Percentiles rank a stretch among this genome's conserved stretches.
Conservation (phyloP, 1,139 yeast species). For the Yamadazyma mexicana region DNA sequence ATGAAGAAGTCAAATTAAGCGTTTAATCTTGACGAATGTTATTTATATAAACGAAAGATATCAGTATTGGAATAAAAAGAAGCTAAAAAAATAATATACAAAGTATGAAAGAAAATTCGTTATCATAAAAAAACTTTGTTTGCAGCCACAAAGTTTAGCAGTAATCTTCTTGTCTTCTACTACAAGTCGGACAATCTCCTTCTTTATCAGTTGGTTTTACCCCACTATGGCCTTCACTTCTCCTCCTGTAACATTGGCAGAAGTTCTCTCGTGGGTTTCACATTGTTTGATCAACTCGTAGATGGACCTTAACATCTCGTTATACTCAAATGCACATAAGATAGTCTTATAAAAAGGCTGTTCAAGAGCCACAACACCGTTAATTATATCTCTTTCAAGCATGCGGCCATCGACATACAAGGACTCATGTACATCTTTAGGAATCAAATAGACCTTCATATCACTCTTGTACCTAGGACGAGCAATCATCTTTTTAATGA, state of each 20-base stretch:
- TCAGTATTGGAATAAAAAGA: neutral
- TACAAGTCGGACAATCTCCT: no score
- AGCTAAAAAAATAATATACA: neutral
- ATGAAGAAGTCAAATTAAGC: conserved; percentile 57
- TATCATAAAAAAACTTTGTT: neutral
- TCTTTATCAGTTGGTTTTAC: no score
- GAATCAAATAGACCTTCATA: conserved; percentile 49
- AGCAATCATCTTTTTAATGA: conserved; percentile 47
- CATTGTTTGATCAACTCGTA: neutral
- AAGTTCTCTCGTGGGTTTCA: no score
- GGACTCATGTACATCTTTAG: conserved; percentile 30
- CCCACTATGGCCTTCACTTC: no score
- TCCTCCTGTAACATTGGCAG: no score
- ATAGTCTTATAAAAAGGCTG: conserved; percentile 17
- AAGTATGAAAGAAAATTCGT: neutral
- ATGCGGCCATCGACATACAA: conserved; percentile 51
- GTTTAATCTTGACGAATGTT: conserved; percentile 22
- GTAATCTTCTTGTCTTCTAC: no score
- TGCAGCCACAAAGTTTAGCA: no score
- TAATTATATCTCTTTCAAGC: conserved; percentile 51
- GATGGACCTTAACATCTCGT: conserved; percentile 3
- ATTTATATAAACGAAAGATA: neutral
- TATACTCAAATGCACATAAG: conserved; percentile 27
- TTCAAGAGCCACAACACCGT: conserved; percentile 44
- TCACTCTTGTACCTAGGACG: conserved; percentile 53